Evolutionary conservation across 2,329 filamentous ascomycete genomes (phyloP).

Genomic region (Penicillium rolfsii): DNA sequence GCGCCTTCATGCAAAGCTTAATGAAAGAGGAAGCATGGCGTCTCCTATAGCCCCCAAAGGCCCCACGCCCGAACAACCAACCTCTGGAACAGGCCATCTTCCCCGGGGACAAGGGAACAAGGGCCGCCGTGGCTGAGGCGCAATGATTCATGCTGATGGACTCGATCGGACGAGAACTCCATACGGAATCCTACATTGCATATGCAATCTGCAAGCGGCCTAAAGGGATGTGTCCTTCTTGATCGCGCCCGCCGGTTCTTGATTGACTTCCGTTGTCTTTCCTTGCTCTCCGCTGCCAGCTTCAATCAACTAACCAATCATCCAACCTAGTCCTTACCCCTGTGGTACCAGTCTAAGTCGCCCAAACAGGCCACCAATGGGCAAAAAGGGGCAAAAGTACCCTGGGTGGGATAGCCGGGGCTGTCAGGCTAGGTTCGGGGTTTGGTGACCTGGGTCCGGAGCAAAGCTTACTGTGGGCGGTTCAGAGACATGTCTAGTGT

Average conservation of each 20-base stretch:
- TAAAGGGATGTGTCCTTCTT: conserved; percentile 16
- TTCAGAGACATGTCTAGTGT: background rate
- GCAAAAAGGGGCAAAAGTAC: background rate
- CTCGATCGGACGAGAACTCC: conserved; percentile 24
- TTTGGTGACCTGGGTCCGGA: conserved; percentile 11
- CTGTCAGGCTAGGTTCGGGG: conserved; percentile 14
- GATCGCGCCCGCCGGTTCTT: conserved; percentile 12
- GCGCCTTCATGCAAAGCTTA: conserved; percentile 7
- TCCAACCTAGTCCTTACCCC: background rate
- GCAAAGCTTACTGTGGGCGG: background rate
- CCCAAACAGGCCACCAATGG: background rate
- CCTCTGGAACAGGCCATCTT: conserved; percentile 4
- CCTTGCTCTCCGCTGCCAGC: background rate
- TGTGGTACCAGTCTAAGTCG: background rate
- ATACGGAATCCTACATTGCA: conserved; percentile 31
- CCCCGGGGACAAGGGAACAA: conserved; percentile 10
- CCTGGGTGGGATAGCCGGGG: background rate
- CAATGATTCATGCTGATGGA: conserved; percentile 18
- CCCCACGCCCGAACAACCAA: background rate
- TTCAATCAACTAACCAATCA: background rate
- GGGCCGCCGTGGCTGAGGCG: conserved; percentile 7
- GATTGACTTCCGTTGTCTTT: conserved; percentile 10
- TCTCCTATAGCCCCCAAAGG: conserved; percentile 1
- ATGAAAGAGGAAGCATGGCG: conserved; percentile 12
- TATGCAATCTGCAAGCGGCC: conserved; percentile 27